A percentile compares a stretch with the other conserved stretches of the same genome.
phyloP scores from a whole-genome alignment of 495 filamentous ascomycete species.

The Pyronema domesticum region DNA sequence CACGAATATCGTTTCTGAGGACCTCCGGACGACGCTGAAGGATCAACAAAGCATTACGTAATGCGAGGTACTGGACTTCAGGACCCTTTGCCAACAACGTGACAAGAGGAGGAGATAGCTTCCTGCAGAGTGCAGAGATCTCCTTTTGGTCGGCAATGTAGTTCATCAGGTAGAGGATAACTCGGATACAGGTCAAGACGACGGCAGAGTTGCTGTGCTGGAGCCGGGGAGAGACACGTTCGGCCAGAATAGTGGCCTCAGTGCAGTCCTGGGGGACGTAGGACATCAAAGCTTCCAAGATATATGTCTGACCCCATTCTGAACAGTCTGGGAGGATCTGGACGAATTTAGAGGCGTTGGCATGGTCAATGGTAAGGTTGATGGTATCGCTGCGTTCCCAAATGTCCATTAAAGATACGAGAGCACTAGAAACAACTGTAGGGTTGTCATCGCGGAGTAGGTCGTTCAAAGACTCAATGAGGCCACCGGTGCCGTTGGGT shows the following conservation, averaged over 20 bases:
- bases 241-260: conserved; percentile 77
- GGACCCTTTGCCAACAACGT: conserved; percentile 90
- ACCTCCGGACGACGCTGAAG: conserved; percentile 87
- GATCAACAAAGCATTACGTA: conserved; percentile 87
- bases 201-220: conserved; percentile 95
- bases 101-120: conserved; percentile 86
- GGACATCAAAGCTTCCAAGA: conserved; percentile 92
- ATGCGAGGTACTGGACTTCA: conserved; percentile 89
- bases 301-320: conserved; percentile 99
- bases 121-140: conserved; percentile 71
- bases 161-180: conserved; percentile 96
- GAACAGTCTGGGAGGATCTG: conserved; percentile 93
- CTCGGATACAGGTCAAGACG: conserved; percentile 85
- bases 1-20: conserved; percentile 85
- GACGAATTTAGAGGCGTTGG: conserved; percentile 91
- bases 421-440: conserved; percentile 84
- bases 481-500: conserved; percentile 39
- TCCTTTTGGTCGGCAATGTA: conserved; percentile 92
- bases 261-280: conserved; percentile 84
- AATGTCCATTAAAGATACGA: conserved; percentile 89
- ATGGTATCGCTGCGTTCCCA: conserved; percentile 97
- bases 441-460: conserved; percentile 92
- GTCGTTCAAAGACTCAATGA: conserved; percentile 80
- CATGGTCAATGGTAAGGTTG: conserved; percentile 94
- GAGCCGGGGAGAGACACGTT: conserved; percentile 80